phyloP scores from a whole-genome alignment of 2,329 filamentous ascomycete species.

The Diaporthe capsici region DNA sequence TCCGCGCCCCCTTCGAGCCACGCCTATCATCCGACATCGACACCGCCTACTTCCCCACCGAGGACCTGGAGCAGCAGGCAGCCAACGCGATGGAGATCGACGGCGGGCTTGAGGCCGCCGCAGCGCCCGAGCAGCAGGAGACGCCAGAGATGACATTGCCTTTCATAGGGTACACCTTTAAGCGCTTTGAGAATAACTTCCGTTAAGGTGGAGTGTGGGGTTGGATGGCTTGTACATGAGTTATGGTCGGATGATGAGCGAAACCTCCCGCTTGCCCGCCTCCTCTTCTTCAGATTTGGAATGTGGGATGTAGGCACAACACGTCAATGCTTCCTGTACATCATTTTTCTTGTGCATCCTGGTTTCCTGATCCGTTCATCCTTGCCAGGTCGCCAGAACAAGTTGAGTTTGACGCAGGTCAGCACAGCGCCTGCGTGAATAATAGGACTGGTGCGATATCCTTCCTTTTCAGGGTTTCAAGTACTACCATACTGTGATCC shows the following conservation, averaged over 20 bases:
- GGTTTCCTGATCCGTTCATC: not conserved
- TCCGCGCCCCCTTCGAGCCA: slow-evolving; percentile 82
- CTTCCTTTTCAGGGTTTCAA: not conserved
- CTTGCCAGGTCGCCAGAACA: not conserved
- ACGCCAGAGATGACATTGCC: slow-evolving; percentile 45
- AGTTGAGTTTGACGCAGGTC: not conserved
- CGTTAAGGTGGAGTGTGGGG: not conserved
- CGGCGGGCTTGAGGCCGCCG: slow-evolving; percentile 15
- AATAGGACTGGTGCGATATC: not conserved
- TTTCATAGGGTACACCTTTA: slow-evolving; percentile 47
- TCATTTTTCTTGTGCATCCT: not conserved
- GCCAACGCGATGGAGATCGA: slow-evolving; percentile 36
- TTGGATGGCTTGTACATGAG: not conserved
- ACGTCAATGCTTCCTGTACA: not conserved
- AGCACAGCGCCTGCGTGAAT: not conserved
- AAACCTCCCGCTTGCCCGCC: not conserved
- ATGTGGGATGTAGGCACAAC: not conserved
- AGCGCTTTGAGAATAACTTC: slow-evolving; percentile 45
- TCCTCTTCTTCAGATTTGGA: not conserved
- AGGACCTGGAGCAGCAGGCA: slow-evolving; percentile 76
- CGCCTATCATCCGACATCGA: slow-evolving; percentile 80
- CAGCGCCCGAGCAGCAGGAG: slow-evolving; percentile 36
- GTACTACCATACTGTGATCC: not conserved
- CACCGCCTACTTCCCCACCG: slow-evolving; percentile 84
- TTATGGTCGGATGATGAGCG: not conserved